Conservation (phyloP, 768 basidiomycete genomes). For the Serendipita indica region DNA sequence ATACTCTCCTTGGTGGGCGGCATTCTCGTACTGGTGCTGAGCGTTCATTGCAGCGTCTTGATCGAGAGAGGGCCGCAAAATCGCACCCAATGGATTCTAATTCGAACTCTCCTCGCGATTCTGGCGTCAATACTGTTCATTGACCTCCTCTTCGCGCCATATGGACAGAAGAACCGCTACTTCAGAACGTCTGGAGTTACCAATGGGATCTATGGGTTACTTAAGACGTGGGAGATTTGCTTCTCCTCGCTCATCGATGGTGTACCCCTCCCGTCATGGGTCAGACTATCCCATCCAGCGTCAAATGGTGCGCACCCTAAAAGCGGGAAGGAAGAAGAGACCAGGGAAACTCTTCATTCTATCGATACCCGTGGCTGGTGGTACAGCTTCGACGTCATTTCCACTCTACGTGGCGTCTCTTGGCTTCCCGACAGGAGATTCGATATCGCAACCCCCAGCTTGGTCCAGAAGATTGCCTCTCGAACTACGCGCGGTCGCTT, state of each 20-base stretch:
- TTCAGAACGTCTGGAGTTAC: neutral
- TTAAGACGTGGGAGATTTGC: slow-evolving; percentile 1
- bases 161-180: neutral
- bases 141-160: neutral
- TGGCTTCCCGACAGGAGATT: neutral
- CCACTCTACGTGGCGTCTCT: neutral
- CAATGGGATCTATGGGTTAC: neutral
- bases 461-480: neutral
- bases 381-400: neutral
- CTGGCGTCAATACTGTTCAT: neutral
- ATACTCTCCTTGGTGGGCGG: neutral
- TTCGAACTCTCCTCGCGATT: neutral
- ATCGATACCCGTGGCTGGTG: neutral
- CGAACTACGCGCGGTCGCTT: neutral
- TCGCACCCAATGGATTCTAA: neutral
- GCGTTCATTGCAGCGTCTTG: neutral
- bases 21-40: neutral
- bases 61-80: neutral
- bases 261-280: neutral
- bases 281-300: neutral
- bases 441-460: neutral
- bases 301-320: neutral
- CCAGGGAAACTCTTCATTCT: neutral
- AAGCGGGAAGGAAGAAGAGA: neutral
- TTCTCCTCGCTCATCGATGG: neutral